phyloP scores from a whole-genome alignment of 2,329 filamentous ascomycete genomes.

The Trichoderma pleuroti region DNA sequence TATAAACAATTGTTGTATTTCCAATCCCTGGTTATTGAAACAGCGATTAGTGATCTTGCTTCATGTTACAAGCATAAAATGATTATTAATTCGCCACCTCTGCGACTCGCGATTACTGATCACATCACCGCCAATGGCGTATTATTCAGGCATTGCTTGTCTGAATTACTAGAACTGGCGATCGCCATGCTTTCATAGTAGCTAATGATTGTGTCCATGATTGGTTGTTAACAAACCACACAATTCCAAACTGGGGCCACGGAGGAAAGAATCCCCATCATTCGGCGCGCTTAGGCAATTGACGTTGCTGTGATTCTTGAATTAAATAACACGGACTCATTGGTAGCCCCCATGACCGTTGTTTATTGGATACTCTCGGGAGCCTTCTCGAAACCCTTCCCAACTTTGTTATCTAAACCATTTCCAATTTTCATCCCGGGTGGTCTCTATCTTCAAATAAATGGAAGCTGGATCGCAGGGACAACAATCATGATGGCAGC shows the following conservation, averaged over 20 bases:
- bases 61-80: background rate
- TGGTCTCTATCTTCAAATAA: background rate
- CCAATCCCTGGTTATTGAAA: background rate
- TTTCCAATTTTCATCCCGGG: background rate
- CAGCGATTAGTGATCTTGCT: background rate
- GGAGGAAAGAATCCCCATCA: background rate
- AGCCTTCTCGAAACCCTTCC: fast-evolving
- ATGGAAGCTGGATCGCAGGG: too few relatives aligned
- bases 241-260: background rate
- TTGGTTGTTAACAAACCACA: background rate
- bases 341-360: background rate
- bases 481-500: too few relatives aligned
- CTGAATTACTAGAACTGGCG: background rate
- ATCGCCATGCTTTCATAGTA: background rate
- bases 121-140: background rate
- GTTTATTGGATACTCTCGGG: background rate
- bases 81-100: background rate
- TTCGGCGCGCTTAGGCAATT: background rate
- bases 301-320: background rate
- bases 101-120: background rate
- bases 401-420: background rate
- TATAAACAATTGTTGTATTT: background rate
- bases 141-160: background rate
- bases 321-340: background rate
- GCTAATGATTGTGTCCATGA: background rate